Evolutionary conservation across 495 filamentous ascomycete genomes (phyloP), one percentile per base, ranked within the genome.

Genomic region (Neurospora hispaniola): DNA sequence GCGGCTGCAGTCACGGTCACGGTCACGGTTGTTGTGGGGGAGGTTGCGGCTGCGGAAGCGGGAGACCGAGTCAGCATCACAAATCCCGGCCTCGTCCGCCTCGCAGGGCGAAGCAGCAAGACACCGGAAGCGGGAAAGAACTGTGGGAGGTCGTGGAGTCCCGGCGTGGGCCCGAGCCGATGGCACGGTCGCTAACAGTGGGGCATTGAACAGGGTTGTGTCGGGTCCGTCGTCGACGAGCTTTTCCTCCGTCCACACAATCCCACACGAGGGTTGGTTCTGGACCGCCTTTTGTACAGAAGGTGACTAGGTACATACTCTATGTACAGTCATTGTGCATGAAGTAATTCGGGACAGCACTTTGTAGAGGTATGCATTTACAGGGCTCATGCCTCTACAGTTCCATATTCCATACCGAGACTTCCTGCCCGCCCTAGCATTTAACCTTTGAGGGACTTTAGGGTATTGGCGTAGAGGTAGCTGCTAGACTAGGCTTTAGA

Each of bases 1-100:
- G 80, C 84, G 76, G 80, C 77, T 74, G 84, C 35, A 6, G 5
- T 38, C 35, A 38, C 75, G 75, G 80, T 77, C 76, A 83, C 76
- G 74, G 78, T 78, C 70, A 81, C 80, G 74, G 84, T 18, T 62
- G 54, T 35, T 6, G 54, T 16, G 27, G 54, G 54, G 73, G 80
- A 75, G 74, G 78, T 77, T 74, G 84, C 74, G 75, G 80, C 76
- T 77, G 84, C 76, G 73, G 79, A 78, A 71, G 81, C 80, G 74
- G 84, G 82, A 73, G 84, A 84, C 75, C 80, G 83, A 75, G 83
- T 82, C 81, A 86, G 83, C 83, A 86, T 86, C 79, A 77, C 35
- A 38, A 38, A 38, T 86, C 82, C 76, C 78, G 77, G 71, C 72
- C 74, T 77, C 77, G 75, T 79, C 72, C 72, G 76, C 78, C 73